phyloP scores from a whole-genome alignment of 371 early-diverging fungal species.

The Mucor lusitanicus region DNA sequence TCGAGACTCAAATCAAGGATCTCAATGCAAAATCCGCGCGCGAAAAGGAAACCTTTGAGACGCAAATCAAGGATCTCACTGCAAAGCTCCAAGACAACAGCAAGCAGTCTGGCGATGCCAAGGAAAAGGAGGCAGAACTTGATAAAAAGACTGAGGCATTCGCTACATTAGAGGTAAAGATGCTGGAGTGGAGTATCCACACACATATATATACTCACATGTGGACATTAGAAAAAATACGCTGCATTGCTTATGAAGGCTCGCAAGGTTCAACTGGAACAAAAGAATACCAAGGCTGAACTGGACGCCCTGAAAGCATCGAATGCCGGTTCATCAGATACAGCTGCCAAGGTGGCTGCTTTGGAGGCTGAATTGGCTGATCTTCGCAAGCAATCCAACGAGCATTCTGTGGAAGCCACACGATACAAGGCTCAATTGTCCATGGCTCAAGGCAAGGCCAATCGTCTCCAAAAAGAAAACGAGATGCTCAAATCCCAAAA shows the following conservation, averaged over 20 bases:
- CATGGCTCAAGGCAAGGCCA: slow-evolving; percentile 18
- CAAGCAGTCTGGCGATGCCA: neutral
- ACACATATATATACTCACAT: neutral
- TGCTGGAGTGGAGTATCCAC: neutral
- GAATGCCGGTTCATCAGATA: neutral
- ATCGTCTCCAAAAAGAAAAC: slow-evolving; percentile 19
- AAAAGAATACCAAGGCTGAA: slow-evolving; percentile 3
- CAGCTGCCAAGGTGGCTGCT: slow-evolving; percentile 4
- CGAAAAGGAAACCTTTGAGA: slow-evolving; percentile 11
- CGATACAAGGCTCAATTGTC: slow-evolving; percentile 22
- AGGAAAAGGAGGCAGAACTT: neutral
- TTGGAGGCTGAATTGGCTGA: slow-evolving; percentile 8
- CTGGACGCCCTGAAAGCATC: neutral
- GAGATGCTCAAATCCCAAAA: slow-evolving; percentile 3
- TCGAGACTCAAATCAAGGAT: slow-evolving; percentile 2
- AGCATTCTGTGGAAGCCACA: slow-evolving; percentile 8
- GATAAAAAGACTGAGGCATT: neutral
- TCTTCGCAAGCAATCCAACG: neutral
- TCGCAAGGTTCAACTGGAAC: slow-evolving; percentile 14
- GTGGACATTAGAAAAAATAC: slow-evolving; percentile 7
- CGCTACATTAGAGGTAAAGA: neutral
- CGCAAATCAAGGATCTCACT: neutral
- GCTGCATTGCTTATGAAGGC: slow-evolving; percentile 5
- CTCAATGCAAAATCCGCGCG: neutral
- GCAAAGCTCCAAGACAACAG: slow-evolving; percentile 2